These are phyloP conservation scores for Dianthus caryophyllus DNA, from an alignment of 148 eudicot species.

Conservation along the genomic window DNA sequence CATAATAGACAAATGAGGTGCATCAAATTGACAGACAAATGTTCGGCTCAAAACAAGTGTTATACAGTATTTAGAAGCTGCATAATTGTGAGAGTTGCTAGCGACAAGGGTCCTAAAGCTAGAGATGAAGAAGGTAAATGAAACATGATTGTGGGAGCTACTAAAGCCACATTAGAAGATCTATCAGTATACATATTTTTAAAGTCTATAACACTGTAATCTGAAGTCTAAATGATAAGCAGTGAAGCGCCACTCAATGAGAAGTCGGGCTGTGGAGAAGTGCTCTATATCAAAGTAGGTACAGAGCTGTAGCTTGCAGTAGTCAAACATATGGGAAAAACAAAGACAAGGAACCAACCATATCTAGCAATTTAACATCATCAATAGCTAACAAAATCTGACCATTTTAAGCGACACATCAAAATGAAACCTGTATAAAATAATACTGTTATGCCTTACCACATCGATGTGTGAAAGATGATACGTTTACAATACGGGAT, in stretches of 20 bases:
- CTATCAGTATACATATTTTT: neutral
- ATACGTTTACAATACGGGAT: conserved; percentile 74
- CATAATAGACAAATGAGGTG: neutral
- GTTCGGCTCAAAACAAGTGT: neutral
- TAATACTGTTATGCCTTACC: conserved; percentile 38
- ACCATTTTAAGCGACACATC: neutral
- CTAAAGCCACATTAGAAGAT: neutral
- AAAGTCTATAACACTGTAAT: neutral
- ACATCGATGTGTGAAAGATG: conserved; percentile 85
- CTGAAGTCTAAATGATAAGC: neutral
- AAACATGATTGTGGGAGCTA: neutral
- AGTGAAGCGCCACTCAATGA: neutral
- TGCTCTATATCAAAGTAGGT: neutral
- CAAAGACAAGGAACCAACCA: neutral
- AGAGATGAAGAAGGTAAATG: neutral
- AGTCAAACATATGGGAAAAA: neutral
- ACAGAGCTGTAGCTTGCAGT: neutral
- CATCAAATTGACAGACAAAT: neutral
- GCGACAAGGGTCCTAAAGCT: too few species aligned
- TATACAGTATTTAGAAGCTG: neutral
- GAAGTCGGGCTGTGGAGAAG: neutral
- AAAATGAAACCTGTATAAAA: neutral
- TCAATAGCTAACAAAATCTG: neutral
- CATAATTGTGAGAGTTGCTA: neutral
- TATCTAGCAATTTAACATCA: neutral